Evolutionary conservation across 371 early-diverging fungal genomes (phyloP).

Genomic region (Zancudomyces culisetae): DNA sequence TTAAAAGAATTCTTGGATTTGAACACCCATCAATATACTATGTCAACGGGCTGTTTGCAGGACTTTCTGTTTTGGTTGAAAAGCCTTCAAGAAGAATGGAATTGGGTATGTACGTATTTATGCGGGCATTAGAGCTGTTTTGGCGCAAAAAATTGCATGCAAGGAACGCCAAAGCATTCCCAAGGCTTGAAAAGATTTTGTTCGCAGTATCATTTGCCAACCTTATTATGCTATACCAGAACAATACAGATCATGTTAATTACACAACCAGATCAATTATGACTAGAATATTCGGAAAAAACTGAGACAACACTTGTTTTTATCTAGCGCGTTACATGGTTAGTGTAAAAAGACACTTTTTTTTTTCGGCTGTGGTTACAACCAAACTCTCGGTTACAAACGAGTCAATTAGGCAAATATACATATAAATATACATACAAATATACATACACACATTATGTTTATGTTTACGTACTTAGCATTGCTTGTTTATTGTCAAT

Average conservation of each 20-base stretch:
- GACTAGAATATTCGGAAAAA: slow-evolving; percentile 68
- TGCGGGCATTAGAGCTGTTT: slow-evolving; percentile 53
- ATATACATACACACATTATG: too few species aligned
- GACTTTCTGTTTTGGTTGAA: slow-evolving; percentile 51
- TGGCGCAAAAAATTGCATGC: slow-evolving; percentile 30
- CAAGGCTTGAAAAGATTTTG: slow-evolving; percentile 34
- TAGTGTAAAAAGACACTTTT: too few species aligned
- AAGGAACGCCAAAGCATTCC: slow-evolving; percentile 25
- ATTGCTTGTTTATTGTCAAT: too few species aligned
- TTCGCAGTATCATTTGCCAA: slow-evolving; percentile 58
- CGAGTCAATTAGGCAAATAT: too few species aligned
- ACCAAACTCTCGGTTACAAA: too few species aligned
- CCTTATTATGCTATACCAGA: slow-evolving; percentile 67
- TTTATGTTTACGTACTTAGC: too few species aligned
- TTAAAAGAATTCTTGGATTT: slow-evolving; percentile 33
- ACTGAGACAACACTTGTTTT: too few species aligned
- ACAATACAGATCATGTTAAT: slow-evolving; percentile 46
- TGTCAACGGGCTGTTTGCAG: slow-evolving; percentile 43
- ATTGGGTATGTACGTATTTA: slow-evolving; percentile 60
- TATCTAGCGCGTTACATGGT: too few species aligned
- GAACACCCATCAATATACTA: slow-evolving; percentile 36
- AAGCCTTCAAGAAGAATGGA: slow-evolving; percentile 55
- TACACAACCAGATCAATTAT: slow-evolving; percentile 53
- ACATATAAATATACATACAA: too few species aligned
- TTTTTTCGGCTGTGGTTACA: too few species aligned